Percentiles rank a stretch among this genome's conserved stretches.
These are phyloP conservation scores for Staphylotrichum longicolle DNA, from an alignment of 495 filamentous ascomycete genomes.

Conservation along the genomic window DNA sequence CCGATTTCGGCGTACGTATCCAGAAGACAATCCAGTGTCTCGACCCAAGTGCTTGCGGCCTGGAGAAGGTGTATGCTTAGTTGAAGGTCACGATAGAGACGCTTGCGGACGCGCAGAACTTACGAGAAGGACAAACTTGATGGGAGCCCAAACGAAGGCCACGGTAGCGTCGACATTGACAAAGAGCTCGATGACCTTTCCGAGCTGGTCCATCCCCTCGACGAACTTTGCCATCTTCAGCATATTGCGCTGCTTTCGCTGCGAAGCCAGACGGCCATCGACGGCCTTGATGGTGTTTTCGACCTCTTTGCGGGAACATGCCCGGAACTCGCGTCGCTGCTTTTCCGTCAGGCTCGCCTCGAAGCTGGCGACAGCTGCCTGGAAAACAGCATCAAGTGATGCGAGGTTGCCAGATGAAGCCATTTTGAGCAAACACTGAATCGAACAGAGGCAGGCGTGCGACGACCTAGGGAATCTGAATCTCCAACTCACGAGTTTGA, in stretches of 20 bases:
- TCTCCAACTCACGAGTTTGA: too few relatives aligned
- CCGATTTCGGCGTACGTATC: constrained; percentile 5
- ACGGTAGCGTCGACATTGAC: background rate
- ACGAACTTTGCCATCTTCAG: background rate
- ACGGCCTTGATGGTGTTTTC: too few relatives aligned
- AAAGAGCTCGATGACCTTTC: constrained; percentile 3
- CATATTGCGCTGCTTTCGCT: too few relatives aligned
- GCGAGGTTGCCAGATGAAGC: background rate
- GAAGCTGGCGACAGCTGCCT: background rate
- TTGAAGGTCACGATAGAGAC: too few relatives aligned
- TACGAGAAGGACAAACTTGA: background rate
- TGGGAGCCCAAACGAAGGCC: background rate
- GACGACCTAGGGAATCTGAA: too few relatives aligned
- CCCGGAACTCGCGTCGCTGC: background rate
- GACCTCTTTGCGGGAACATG: too few relatives aligned
- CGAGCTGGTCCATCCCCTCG: constrained; percentile 3
- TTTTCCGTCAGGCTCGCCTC: background rate
- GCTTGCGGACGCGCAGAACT: background rate
- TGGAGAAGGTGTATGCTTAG: background rate
- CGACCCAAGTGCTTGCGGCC: background rate
- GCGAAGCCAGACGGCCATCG: too few relatives aligned
- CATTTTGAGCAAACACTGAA: background rate
- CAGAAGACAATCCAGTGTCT: constrained; percentile 1
- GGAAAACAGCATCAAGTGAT: background rate
- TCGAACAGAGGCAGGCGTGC: too few relatives aligned